These are phyloP conservation scores for Boletus rubescentipes DNA, from an alignment of 768 basidiomycete species.

Conservation along the genomic window DNA sequence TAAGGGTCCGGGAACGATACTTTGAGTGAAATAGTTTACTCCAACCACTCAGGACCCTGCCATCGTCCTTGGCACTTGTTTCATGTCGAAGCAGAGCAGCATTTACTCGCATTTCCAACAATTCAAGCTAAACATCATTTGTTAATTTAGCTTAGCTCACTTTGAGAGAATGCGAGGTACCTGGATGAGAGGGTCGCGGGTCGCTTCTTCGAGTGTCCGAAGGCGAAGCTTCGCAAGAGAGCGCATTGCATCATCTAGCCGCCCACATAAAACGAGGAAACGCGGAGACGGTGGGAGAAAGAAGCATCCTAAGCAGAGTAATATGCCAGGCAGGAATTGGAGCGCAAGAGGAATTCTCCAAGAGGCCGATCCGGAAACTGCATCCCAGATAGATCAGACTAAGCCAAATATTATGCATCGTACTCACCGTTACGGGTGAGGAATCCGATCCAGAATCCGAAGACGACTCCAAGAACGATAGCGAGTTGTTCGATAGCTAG, in stretches of 20 bases:
- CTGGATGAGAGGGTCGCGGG: conserved; percentile 51
- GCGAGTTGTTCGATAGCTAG: conserved; percentile 79
- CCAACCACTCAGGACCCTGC: conserved; percentile 43
- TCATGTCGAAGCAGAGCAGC: conserved; percentile 48
- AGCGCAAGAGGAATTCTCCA: conserved; percentile 79
- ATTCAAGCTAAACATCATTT: conserved; percentile 51
- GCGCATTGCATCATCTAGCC: conserved; percentile 53
- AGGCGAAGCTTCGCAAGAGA: conserved; percentile 56
- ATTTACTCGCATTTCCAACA: conserved; percentile 76
- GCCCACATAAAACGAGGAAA: conserved; percentile 47
- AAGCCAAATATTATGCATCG: neutral
- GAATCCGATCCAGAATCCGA: conserved; percentile 84
- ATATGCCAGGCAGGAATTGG: conserved; percentile 66
- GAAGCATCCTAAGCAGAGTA: conserved; percentile 60
- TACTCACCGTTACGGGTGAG: conserved; percentile 60
- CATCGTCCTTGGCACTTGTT: conserved; percentile 17
- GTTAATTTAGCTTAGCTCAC: neutral
- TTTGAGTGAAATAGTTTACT: conserved; percentile 49
- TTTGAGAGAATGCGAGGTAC: conserved; percentile 22
- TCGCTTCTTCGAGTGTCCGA: conserved; percentile 44
- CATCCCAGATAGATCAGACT: neutral
- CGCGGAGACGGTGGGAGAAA: conserved; percentile 51
- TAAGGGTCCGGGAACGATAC: conserved; percentile 60
- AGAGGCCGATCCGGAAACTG: conserved; percentile 62
- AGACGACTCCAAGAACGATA: conserved; percentile 78